phyloP scores from a whole-genome alignment of 208 protist genomes.

The Tritrichomonas foetus region DNA sequence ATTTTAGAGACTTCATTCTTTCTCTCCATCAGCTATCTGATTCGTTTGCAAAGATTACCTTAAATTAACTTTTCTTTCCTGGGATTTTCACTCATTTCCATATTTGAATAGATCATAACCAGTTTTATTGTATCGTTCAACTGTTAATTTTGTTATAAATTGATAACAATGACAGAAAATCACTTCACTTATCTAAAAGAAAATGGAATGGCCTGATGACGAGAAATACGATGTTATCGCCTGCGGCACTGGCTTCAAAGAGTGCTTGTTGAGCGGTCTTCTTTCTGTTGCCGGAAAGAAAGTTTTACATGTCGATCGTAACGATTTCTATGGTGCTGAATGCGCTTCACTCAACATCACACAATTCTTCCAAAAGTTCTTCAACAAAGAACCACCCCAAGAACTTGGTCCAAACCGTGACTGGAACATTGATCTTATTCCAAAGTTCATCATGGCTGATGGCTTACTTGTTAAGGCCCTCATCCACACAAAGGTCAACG shows the following conservation, averaged over 20 bases:
- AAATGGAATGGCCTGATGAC: too few relatives aligned
- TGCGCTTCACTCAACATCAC: constrained; percentile 93
- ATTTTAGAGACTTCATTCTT: too few relatives aligned
- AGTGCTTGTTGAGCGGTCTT: constrained; percentile 86
- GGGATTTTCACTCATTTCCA: too few relatives aligned
- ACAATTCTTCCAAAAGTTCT: constrained; percentile 87
- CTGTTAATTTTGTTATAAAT: too few relatives aligned
- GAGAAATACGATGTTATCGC: constrained; percentile 88
- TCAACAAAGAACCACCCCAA: neutral
- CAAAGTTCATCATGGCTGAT: constrained; percentile 94
- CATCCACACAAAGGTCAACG: constrained; percentile 84
- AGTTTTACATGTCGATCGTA: constrained; percentile 98
- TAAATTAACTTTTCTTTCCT: too few relatives aligned
- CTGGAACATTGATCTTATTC: constrained; percentile 98
- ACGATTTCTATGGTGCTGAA: constrained; percentile 98
- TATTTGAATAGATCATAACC: too few relatives aligned
- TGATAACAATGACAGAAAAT: too few relatives aligned
- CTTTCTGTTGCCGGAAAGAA: constrained; percentile 88
- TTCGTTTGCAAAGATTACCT: too few relatives aligned
- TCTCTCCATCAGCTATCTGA: too few relatives aligned
- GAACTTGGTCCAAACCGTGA: constrained; percentile 69
- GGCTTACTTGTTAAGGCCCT: constrained; percentile 63
- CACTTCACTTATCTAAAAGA: too few relatives aligned
- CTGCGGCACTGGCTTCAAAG: constrained; percentile 97
- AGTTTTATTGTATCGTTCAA: too few relatives aligned